phyloP scores from a whole-genome alignment of 2,329 filamentous ascomycete species.

The Diplodia scrobiculata region DNA sequence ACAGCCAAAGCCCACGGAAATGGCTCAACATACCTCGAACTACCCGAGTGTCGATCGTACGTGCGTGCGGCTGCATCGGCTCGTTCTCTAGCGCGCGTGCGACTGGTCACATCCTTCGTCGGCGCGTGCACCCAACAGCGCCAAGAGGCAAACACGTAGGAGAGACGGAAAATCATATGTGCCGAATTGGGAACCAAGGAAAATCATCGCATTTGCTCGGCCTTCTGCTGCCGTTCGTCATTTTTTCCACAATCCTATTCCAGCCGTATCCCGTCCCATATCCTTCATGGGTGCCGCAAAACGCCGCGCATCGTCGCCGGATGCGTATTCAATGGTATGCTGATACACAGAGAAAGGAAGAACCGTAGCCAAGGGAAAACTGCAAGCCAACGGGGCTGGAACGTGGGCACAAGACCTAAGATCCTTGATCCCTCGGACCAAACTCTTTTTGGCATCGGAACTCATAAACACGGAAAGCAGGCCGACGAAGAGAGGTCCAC shows the following conservation, averaged over 20 bases:
- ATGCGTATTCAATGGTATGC: constrained; percentile 22
- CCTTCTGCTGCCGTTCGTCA: constrained; percentile 1
- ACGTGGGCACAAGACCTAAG: neutral
- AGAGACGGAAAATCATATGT: neutral
- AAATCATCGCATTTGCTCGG: constrained; percentile 11
- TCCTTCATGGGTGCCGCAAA: neutral
- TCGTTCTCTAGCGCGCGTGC: neutral
- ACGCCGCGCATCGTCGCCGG: constrained; percentile 6
- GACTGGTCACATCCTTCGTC: neutral
- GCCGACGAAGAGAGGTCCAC: neutral
- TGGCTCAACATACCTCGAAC: neutral
- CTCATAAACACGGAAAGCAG: neutral
- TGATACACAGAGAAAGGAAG: constrained; percentile 20
- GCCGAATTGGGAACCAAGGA: neutral
- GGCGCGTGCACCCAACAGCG: neutral
- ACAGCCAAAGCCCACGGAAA: neutral
- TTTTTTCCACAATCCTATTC: constrained; percentile 1
- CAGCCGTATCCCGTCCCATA: neutral
- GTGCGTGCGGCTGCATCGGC: neutral
- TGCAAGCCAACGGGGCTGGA: neutral
- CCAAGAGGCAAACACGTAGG: neutral
- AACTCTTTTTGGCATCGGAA: neutral
- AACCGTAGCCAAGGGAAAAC: neutral
- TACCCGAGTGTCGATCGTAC: neutral
- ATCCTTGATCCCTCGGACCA: neutral